Conservation (phyloP, 176 grass and related monocot genomes). For the Dactylis glomerata region DNA sequence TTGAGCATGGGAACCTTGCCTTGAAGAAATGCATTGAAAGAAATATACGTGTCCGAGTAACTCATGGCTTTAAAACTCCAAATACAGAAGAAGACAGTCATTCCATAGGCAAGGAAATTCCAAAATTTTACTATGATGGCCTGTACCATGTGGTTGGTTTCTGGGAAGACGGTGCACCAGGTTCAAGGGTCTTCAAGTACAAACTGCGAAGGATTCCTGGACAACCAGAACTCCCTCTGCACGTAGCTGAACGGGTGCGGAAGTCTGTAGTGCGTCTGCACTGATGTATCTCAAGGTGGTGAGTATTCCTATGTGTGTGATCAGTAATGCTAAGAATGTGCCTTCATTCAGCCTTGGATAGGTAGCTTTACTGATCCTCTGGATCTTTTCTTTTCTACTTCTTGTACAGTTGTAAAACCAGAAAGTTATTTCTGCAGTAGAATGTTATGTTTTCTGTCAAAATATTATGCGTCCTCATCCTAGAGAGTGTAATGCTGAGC, state of each 20-base stretch:
- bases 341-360: background rate
- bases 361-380: background rate
- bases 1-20: slow-evolving; percentile 58
- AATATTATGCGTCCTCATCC: no score
- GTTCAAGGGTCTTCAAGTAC: slow-evolving; percentile 50
- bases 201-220: slow-evolving; percentile 40
- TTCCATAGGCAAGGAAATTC: slow-evolving; percentile 28
- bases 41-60: slow-evolving; percentile 57
- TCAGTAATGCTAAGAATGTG: slow-evolving; percentile 53
- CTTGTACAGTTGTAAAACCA: no score
- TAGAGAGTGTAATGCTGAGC: no score
- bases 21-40: slow-evolving; percentile 55
- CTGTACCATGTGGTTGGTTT: slow-evolving; percentile 51
- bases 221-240: slow-evolving; percentile 59
- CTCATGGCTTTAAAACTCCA: slow-evolving; percentile 45
- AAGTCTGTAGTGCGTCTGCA: slow-evolving; percentile 29
- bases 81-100: slow-evolving; percentile 17
- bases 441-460: no score
- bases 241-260: slow-evolving; percentile 36
- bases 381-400: background rate
- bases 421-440: no score
- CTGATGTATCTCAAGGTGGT: slow-evolving; percentile 57
- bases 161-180: slow-evolving; percentile 20
- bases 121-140: slow-evolving; percentile 62
- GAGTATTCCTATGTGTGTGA: slow-evolving; percentile 35